phyloP scores from a whole-genome alignment of 176 grass and related monocot species.

The Dendrocalamus sinicus region DNA sequence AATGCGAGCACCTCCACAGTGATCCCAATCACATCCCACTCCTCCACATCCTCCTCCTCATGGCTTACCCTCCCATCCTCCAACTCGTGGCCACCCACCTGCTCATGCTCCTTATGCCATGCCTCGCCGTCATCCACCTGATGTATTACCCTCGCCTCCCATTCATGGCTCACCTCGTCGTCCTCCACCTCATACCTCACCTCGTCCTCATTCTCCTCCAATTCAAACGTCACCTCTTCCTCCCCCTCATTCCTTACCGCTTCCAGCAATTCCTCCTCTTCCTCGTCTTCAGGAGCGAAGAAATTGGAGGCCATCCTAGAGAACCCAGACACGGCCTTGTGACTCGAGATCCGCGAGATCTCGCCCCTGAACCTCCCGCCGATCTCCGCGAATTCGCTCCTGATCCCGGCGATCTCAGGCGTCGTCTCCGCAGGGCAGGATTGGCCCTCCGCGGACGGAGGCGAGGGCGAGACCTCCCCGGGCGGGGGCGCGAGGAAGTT shows the following conservation, averaged over 20 bases:
- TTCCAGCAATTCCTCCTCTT: constrained; percentile 40
- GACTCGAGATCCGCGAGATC: constrained; percentile 70
- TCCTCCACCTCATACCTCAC: neutral
- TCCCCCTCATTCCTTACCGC: neutral
- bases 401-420: constrained; percentile 59
- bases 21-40: constrained; percentile 71
- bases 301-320: constrained; percentile 84
- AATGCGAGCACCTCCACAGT: constrained; percentile 91
- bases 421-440: constrained; percentile 31
- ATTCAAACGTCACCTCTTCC: constrained; percentile 28
- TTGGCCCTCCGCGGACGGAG: constrained; percentile 28
- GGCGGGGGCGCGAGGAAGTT: constrained; percentile 83
- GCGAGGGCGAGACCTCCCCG: constrained; percentile 37
- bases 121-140: neutral
- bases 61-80: constrained; percentile 23
- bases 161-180: neutral
- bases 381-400: constrained; percentile 67
- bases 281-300: constrained; percentile 68
- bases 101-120: constrained; percentile 28
- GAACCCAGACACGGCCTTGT: constrained; percentile 73
- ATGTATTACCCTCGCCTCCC: neutral
- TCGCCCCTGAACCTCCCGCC: constrained; percentile 61
- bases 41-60: constrained; percentile 47
- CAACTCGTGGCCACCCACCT: neutral
- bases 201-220: constrained; percentile 33